Evolutionary conservation across 106 monocot genomes (phyloP), one percentile per base, ranked within the genome.

Genomic region (Apostasia shenzhenica): DNA sequence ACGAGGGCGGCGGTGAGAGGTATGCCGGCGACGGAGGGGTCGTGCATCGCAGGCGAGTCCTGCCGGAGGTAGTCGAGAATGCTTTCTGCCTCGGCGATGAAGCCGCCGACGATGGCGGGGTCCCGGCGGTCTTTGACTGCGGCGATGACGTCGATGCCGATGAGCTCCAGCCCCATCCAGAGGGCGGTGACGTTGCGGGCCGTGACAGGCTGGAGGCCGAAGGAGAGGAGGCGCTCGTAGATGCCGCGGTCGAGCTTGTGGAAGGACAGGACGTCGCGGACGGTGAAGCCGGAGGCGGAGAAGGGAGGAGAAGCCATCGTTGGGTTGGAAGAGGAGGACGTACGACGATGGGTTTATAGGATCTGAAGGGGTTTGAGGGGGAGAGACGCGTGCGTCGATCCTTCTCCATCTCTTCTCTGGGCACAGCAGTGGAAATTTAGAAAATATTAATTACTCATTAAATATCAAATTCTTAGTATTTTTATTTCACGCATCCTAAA

Each of bases 121-220:
- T 59, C 37, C 13, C 13, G 52, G 39, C 4, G n/a, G 42, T 45
- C 42, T 1, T 5, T 5, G 39, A 71, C 14, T n/a, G 50, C 3
- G 9, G 0, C 7, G 39, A 83, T 55, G 12, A 83, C 48, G 57
- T 83, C 67, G 48, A 78, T 66, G 9, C 85, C 83, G 2, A 81
- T 50, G 13, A 72, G 61, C 45, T 83, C 78, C 5, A 90, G 78
- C 85, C 85, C 85, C 77, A 85, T 82, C 82, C 83, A 78, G 2
- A 90, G 72, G 2, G 76, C 56, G 1, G 80, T 54, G 13, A 80
- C 67, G 60, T 78, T 78, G 10, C 72, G 80, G 12, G 82, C 80
- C 1, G 65, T 8, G 2, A 12, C 63, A 1, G 13, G 76, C 10
- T 26, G 1, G 1, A 45, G 42, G 2, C 72, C 76, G 40, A 57